Base-by-base conservation (phyloP, 1,284 basidiomycete species). In the Ganoderma lingzhi region DNA sequence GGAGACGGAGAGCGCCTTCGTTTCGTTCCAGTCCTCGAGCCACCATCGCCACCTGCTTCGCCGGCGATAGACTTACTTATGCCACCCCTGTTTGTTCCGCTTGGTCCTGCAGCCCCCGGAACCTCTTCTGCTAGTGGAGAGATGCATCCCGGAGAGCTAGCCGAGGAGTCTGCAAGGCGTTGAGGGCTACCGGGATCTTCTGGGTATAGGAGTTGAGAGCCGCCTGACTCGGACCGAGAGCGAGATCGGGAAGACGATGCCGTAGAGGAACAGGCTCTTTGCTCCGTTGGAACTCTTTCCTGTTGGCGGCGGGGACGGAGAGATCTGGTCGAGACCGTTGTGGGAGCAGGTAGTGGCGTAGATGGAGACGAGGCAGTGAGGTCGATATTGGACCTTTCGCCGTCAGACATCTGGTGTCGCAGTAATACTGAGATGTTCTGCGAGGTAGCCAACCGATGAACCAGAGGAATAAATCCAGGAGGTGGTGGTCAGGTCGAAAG, bases 321-420 rank as follows among this genome's bases (percentile, higher is more conserved):
- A 8, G 75, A 74, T 23, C 73, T 61, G 19, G 37, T 68, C 19
- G 71, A 66, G 63, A 73, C 70, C 0, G 73, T 76, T 0, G 72
- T 76, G 15, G 75, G 75, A 6, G 68, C 61, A 2, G 74, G 74
- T 19, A 76, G 53, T 42, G 59, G 59, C 23, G 28, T 19, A 9
- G 19, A 17, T 35, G 74, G 73, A 14, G 61, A 58, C 35, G 70
- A 68, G 39, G 37, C 23, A 17, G 53, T 56, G 6, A 56, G 53
- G 53, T 56, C 53, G 30, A 56, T 56, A 17, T 32, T 56, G 15
- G 30, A 8, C 53, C 14, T 15, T 35, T 32, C 30, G 30, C 2
- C 30, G 30, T 56, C 30, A 35, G 53, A 9, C 53, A 56, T 56
- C 32, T 32, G 30, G 30, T 30, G 3, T 8, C 6, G 15, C 32